Conservation (phyloP, 1,284 basidiomycete genomes). For the Heterobasidion irregulare region DNA sequence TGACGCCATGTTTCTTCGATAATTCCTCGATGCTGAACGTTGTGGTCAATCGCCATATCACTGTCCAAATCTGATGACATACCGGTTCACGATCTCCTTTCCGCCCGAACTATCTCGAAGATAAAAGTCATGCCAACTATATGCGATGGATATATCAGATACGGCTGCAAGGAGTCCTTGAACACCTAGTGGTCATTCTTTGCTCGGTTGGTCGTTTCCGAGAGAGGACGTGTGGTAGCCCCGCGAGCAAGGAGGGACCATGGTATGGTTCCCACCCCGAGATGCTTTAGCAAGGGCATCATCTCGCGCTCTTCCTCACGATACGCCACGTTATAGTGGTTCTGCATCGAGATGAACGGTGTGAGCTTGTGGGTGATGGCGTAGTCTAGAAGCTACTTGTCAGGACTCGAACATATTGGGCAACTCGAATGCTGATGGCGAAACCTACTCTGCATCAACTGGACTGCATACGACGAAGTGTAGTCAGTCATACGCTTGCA, state of each 20-base stretch:
- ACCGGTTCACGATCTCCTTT: constrained; percentile 2
- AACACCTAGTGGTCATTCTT: neutral
- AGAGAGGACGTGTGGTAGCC: neutral
- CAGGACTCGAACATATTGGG: neutral
- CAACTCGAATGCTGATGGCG: neutral
- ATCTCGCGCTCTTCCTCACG: constrained; percentile 10
- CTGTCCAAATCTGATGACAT: neutral
- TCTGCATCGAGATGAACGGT: constrained; percentile 10
- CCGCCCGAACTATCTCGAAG: neutral
- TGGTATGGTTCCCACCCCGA: constrained; percentile 3
- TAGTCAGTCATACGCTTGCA: neutral
- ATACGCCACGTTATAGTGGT: constrained; percentile 8
- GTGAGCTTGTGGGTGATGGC: constrained; percentile 7
- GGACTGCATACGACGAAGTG: neutral
- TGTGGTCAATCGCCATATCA: too few relatives aligned
- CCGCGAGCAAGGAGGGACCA: constrained; percentile 7
- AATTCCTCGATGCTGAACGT: neutral
- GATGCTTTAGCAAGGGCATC: constrained; percentile 6
- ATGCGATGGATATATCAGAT: neutral
- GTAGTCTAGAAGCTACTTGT: constrained; percentile 12
- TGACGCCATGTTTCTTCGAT: neutral
- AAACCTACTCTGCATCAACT: constrained; percentile 5
- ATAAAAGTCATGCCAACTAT: neutral
- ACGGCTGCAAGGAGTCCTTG: neutral
- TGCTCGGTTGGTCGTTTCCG: neutral